phyloP scores from a whole-genome alignment of 2,329 filamentous ascomycete genomes.

The Colletotrichum destructivum region DNA sequence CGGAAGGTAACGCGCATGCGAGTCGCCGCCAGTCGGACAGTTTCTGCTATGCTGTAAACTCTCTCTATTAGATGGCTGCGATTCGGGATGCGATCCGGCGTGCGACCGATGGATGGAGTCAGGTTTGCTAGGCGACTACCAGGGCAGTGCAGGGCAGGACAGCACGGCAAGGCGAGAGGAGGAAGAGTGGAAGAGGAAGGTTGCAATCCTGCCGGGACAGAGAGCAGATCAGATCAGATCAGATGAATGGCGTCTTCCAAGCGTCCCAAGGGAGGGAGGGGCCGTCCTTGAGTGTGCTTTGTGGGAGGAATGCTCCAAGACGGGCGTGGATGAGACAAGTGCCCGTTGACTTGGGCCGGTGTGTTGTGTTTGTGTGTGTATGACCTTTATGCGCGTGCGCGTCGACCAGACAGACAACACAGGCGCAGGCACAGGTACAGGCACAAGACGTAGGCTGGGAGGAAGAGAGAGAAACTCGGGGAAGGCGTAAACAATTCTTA shows the following conservation, averaged over 20 bases:
- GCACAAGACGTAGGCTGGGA: background rate
- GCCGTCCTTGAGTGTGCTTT: slow-evolving; percentile 14
- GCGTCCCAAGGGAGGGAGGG: slow-evolving; percentile 30
- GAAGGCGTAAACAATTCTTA: too few species aligned
- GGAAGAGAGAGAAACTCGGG: background rate
- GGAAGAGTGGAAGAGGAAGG: slow-evolving; percentile 18
- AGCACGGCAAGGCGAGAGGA: background rate
- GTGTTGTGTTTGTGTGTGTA: background rate
- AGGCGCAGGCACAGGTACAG: background rate
- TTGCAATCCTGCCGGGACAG: slow-evolving; percentile 15
- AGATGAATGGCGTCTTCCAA: slow-evolving; percentile 37
- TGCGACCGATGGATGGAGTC: slow-evolving; percentile 23
- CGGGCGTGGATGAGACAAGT: slow-evolving; percentile 31
- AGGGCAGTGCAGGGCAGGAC: background rate
- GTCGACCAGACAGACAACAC: background rate
- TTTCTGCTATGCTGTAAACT: background rate
- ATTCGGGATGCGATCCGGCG: background rate
- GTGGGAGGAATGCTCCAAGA: slow-evolving; percentile 33
- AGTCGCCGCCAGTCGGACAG: slow-evolving; percentile 5
- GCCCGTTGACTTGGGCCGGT: slow-evolving; percentile 33
- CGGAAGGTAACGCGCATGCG: background rate
- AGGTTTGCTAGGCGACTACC: slow-evolving; percentile 2
- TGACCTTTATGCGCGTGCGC: background rate
- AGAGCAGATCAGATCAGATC: slow-evolving; percentile 36
- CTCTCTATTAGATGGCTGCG: background rate